These are phyloP conservation scores for Fusarium chaquense DNA, from an alignment of 2,329 filamentous ascomycete species.

Conservation along the genomic window DNA sequence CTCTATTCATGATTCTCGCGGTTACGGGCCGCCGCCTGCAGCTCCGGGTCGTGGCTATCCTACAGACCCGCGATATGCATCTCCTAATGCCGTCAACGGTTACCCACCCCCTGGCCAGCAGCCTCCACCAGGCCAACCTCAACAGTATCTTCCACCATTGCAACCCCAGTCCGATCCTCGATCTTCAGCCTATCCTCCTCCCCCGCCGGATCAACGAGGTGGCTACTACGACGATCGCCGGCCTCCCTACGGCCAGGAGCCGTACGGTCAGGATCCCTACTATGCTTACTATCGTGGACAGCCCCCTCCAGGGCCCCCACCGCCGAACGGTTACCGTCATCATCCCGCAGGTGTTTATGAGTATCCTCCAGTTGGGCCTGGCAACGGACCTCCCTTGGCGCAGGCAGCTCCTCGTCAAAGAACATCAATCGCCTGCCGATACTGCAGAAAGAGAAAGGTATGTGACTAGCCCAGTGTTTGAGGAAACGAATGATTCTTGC, in stretches of 20 bases:
- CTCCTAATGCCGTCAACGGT: conserved; percentile 60
- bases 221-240: conserved; percentile 54
- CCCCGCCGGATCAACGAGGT: conserved; percentile 56
- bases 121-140: conserved; percentile 46
- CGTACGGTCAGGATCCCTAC: conserved; percentile 53
- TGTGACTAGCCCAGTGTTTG: conserved; percentile 5
- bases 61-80: conserved; percentile 56
- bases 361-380: conserved; percentile 53
- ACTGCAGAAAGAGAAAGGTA: conserved; percentile 72
- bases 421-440: conserved; percentile 70
- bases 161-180: conserved; percentile 54
- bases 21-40: conserved; percentile 51
- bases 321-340: conserved; percentile 49
- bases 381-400: conserved; percentile 54
- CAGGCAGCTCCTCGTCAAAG: conserved; percentile 69
- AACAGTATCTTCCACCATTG: conserved; percentile 54
- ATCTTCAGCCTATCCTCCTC: conserved; percentile 54
- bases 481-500: not conserved
- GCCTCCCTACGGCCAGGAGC: conserved; percentile 52
- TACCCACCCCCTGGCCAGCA: conserved; percentile 56
- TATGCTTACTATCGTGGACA: conserved; percentile 50
- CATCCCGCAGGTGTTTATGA: conserved; percentile 49
- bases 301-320: conserved; percentile 48
- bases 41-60: conserved; percentile 52
- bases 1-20: conserved; percentile 62